Conservation (phyloP, 768 basidiomycete species). For the Kwoniella europaea region DNA sequence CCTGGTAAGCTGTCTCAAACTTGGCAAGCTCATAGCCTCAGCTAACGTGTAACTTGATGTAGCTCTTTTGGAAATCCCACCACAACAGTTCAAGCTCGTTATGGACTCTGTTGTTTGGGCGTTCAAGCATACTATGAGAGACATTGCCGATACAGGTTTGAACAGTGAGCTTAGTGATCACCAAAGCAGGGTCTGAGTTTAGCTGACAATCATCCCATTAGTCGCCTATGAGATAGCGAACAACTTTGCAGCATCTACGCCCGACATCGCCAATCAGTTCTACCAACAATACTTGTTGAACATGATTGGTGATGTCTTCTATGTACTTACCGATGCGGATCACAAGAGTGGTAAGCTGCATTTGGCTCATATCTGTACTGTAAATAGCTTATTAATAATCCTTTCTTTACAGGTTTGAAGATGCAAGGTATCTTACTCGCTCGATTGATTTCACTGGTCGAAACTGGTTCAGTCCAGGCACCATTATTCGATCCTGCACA, state of each 20-base stretch:
- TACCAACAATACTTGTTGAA: constrained; percentile 95
- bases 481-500: constrained; percentile 80
- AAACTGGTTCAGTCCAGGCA: constrained; percentile 75
- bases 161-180: constrained; percentile 51
- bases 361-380: no score
- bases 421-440: constrained; percentile 90
- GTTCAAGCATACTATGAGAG: constrained; percentile 99
- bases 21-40: no score
- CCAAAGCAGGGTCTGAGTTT: no score
- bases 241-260: constrained; percentile 84
- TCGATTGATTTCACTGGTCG: constrained; percentile 89
- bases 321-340: constrained; percentile 94
- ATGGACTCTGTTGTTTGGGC: constrained; percentile 99
- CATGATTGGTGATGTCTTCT: constrained; percentile 94
- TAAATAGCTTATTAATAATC: neutral
- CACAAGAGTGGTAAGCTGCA: constrained; percentile 78
- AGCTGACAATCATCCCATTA: constrained; percentile 48
- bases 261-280: constrained; percentile 82
- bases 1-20: constrained; percentile 67
- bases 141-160: constrained; percentile 83
- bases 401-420: constrained; percentile 71
- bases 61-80: constrained; percentile 86
- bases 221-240: constrained; percentile 93
- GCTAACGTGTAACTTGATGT: constrained; percentile 5
- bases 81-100: constrained; percentile 91